Percentiles rank a stretch among this genome's conserved stretches.
These are phyloP conservation scores for Fusarium sp. DNA, from an alignment of 2,329 filamentous ascomycete species.

Conservation along the genomic window DNA sequence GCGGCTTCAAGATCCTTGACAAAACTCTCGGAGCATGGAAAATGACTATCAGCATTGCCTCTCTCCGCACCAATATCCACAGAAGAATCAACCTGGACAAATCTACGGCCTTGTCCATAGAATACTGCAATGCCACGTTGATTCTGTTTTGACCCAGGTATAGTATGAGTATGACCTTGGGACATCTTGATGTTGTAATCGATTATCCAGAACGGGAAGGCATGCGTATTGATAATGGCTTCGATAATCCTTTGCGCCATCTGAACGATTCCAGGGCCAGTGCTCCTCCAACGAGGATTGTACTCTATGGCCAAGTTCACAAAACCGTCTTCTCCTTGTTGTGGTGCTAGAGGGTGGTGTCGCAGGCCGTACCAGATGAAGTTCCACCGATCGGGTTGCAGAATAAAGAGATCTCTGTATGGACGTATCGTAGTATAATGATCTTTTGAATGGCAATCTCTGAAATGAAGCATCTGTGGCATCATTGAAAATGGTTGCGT, in stretches of 20 bases:
- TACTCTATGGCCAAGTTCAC: background rate
- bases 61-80: background rate
- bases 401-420: background rate
- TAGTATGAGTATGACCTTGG: background rate
- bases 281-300: background rate
- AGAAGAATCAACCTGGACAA: background rate
- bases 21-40: background rate
- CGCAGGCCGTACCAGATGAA: background rate
- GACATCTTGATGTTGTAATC: background rate
- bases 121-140: background rate
- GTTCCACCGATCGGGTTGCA: background rate
- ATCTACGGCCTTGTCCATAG: background rate
- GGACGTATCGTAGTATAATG: background rate
- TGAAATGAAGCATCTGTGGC: background rate
- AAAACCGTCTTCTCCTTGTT: background rate
- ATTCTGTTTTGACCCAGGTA: background rate
- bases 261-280: background rate
- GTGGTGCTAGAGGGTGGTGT: background rate
- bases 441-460: background rate
- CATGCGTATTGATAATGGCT: background rate
- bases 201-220: background rate
- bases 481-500: background rate
- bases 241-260: background rate
- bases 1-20: background rate
- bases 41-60: background rate